These are phyloP conservation scores for Coelastrella sp. DNA, from an alignment of 139 green algal species.

Conservation along the genomic window DNA sequence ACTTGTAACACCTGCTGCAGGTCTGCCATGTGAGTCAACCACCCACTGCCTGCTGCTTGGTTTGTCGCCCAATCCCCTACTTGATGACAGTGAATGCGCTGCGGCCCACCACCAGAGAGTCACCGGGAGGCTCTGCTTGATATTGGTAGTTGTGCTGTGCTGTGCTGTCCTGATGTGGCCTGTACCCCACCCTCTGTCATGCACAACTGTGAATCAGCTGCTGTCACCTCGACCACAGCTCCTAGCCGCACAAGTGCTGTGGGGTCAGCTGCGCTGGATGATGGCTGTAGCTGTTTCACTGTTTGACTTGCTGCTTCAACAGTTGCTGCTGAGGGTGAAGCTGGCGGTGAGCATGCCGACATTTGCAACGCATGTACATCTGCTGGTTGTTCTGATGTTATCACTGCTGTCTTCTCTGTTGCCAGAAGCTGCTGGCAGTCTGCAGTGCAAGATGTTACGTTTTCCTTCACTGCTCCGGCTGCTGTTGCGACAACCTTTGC, in stretches of 20 bases:
- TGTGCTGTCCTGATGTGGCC: not conserved
- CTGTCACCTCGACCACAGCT: not conserved
- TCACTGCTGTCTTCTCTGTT: not conserved
- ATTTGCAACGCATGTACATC: not conserved
- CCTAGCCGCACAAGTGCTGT: not conserved
- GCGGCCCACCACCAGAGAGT: not conserved
- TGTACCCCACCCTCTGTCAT: too few relatives aligned
- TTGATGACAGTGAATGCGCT: not conserved
- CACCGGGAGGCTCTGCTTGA: slow-evolving; percentile 41
- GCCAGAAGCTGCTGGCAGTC: not conserved
- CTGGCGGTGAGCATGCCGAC: not conserved
- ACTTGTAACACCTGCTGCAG: slow-evolving; percentile 26
- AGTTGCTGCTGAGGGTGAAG: not conserved
- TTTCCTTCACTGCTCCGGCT: slow-evolving; percentile 1
- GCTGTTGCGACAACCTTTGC: slow-evolving; percentile 6
- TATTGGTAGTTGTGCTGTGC: slow-evolving; percentile 12
- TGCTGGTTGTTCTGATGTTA: not conserved
- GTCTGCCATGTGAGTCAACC: not conserved
- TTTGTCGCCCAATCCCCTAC: too few relatives aligned
- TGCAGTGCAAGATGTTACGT: not conserved
- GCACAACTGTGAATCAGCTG: too few relatives aligned
- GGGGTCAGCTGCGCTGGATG: too few relatives aligned
- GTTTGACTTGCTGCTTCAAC: not conserved
- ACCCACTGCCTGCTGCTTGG: not conserved
- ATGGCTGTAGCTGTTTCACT: too few relatives aligned